These are phyloP conservation scores for Nakazawaea wyomingensis DNA, from an alignment of 805 yeast genomes.

Conservation along the genomic window DNA sequence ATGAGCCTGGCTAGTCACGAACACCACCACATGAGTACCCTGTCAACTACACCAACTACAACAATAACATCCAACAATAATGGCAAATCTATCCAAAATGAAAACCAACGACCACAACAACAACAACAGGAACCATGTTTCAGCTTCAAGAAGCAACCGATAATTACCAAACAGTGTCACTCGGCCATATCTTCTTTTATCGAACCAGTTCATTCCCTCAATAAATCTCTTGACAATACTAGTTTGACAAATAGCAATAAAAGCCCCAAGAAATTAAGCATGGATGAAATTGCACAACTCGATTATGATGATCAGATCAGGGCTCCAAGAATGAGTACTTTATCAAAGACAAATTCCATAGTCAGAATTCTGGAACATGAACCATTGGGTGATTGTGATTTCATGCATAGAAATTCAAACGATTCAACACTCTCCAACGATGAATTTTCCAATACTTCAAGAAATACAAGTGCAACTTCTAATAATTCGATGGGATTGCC, in stretches of 20 bases:
- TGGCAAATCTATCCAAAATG: neutral
- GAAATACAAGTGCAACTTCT: slow-evolving; percentile 14
- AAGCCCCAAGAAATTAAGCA: neutral
- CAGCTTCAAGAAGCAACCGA: slow-evolving; percentile 13
- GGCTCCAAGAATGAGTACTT: slow-evolving; percentile 45
- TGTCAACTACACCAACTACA: neutral
- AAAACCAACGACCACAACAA: neutral
- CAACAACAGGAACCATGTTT: slow-evolving; percentile 4
- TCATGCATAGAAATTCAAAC: slow-evolving; percentile 7
- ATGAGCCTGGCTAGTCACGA: neutral
- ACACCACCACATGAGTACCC: neutral
- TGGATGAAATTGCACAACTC: slow-evolving; percentile 14
- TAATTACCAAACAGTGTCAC: slow-evolving; percentile 9
- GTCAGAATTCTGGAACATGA: slow-evolving; percentile 14
- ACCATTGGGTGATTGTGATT: slow-evolving; percentile 15
- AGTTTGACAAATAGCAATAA: neutral
- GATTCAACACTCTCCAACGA: slow-evolving; percentile 8
- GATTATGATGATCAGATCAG: slow-evolving; percentile 51
- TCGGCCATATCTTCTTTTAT: slow-evolving; percentile 12
- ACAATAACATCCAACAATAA: neutral
- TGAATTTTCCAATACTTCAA: slow-evolving; percentile 10
- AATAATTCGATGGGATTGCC: slow-evolving; percentile 9
- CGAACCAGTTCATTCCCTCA: slow-evolving; percentile 5
- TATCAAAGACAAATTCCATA: slow-evolving; percentile 10
- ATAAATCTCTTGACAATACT: neutral